Base-by-base conservation (phyloP, 129 eudicot species). In the Chrysanthemum makinoi region DNA sequence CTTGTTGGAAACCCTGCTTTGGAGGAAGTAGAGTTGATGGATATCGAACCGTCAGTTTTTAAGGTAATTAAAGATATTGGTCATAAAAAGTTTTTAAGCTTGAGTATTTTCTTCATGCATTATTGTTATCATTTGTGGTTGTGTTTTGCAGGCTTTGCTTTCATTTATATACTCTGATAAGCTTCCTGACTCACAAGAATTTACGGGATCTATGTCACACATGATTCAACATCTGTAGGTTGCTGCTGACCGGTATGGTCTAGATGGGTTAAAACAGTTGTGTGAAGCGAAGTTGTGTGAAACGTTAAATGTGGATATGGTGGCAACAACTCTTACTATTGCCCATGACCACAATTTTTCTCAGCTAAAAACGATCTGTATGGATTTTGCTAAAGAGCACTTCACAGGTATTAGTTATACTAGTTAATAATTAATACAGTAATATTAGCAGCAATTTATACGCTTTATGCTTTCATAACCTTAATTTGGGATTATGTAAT, bases 331-430 rank as follows among this genome's bases (percentile, higher is more conserved):
- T 44, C 91, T 91, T 66, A 81, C 94, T 46, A 84, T 88, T n/a
- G 94, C 97, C 13, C 89, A 91, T 75, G 94, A 88, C 76, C 97
- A 88, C 74, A 81, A 69, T 1, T 88, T 87, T 67, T 68, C 76
- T 28, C 94, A 88, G 63, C 91, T 91, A 11, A 91, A 88, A 69
- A 83, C 83, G 72, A 85, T 89, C 46, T 91, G 97, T 79, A 68
- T 91, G 79, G 86, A 88, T 80, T 91, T 88, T 83, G 89, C 94
- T 51, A 88, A 93, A 4, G 80, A 89, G 77, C 85, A 88, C 78
- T 84, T 91, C 87, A 90, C 87, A 84, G 96, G 97, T 88, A 89
- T 89, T 91, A 88, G 93, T 82, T 72, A 80, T 84, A 33, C 6
- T 33, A 33, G 5, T 3, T 33, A 33, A 33, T 33, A 33, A 33